Base-by-base conservation (phyloP, 1,284 basidiomycete species). In the Malassezia psittaci region DNA sequence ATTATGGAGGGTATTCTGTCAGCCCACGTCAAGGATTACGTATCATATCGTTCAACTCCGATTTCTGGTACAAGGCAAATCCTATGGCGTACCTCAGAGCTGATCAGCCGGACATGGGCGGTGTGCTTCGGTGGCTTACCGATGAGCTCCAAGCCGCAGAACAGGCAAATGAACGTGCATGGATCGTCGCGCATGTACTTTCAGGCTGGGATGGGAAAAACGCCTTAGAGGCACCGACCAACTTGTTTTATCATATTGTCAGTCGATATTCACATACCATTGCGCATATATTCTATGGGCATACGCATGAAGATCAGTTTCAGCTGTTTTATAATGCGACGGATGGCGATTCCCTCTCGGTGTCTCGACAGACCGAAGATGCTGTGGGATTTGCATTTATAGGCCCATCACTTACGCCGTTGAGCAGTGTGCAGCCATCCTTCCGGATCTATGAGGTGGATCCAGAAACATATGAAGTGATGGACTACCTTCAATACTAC, bases 371-470 rank as follows among this genome's bases (percentile, higher is more conserved):
- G 39, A 79, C 79, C 0, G 19, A 57, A 54, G 29, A 48, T 18
- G 35, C 53, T 48, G 21, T 58, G 21, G 12, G 46, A 32, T 37
- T 29, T 43, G 48, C 51, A 33, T 61, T 52, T 48, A 83, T 83
- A 38, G 83, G 79, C 0, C 87, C 87, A 0, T 84, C 84, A 0
- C 74, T 88, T 34, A 86, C 85, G 0, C 85, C 86, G 3, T 75
- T 83, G 21, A 85, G 79, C 37, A 85, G 86, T 66, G 74, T 88
- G 47, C 88, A 88, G 72, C 83, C 83, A 13, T 85, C 85, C 10
- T 85, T 88, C 77, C 79, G 86, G 33, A 79, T 88, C 46, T 88
- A 87, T 69, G 85, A 86, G 67, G 80, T 88, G 8, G 85, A 87
- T 67, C 83, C 85, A 11, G 78, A 76, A 54, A 71, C 69, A 16